Evolutionary conservation across 352 stramenopile species (phyloP).

Genomic region (Peronospora belbahrii): DNA sequence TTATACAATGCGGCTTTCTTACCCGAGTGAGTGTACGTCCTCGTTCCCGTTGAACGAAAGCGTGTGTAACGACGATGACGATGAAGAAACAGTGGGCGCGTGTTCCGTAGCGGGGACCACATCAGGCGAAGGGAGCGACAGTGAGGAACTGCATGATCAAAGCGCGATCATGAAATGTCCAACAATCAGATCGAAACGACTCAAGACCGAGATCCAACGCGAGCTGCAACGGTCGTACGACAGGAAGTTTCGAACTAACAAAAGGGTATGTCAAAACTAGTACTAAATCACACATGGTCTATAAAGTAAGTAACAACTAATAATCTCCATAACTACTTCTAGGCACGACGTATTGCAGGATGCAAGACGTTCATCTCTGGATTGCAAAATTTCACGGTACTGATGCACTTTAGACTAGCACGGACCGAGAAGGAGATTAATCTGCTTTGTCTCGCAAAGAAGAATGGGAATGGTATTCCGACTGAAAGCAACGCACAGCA

Average conservation of each 20-base stretch:
- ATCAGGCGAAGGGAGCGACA: conserved; percentile 16
- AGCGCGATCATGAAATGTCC: neutral
- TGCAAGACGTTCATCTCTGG: conserved; percentile 7
- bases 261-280: conserved; percentile 5
- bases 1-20: conserved; percentile 8
- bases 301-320: neutral
- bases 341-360: conserved; percentile 1
- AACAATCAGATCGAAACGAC: conserved; percentile 3
- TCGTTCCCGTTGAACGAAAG: neutral
- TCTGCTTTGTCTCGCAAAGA: conserved; percentile 11
- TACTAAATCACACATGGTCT: too few relatives aligned
- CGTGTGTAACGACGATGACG: conserved; percentile 1
- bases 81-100: neutral
- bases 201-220: conserved; percentile 9
- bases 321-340: neutral
- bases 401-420: conserved; percentile 10
- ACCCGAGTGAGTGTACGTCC: neutral
- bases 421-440: conserved; percentile 7
- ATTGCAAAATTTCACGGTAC: conserved; percentile 6
- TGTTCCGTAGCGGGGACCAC: conserved; percentile 7
- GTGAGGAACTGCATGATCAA: conserved; percentile 3
- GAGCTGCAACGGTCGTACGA: conserved; percentile 17
- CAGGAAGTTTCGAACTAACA: conserved; percentile 17
- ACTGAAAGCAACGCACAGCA: neutral
- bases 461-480: neutral